Percentiles rank a stretch among this genome's conserved stretches.
phyloP scores from a whole-genome alignment of 805 yeast species.

The Myxozyma geophila region DNA sequence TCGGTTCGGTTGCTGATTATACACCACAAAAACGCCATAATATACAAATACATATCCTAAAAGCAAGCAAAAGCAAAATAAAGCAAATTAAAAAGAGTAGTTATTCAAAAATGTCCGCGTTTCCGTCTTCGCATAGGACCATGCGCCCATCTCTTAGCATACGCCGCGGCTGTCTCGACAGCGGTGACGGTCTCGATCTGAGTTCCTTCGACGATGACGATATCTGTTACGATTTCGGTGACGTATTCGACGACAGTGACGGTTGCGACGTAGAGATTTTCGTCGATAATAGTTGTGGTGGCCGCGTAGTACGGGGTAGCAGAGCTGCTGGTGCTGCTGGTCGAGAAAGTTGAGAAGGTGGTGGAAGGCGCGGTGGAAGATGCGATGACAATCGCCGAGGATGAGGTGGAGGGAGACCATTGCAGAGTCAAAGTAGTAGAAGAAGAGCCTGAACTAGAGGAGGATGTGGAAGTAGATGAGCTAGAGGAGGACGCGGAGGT shows the following conservation, averaged over 20 bases:
- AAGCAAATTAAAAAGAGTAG: neutral
- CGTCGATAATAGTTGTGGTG: neutral
- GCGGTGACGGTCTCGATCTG: neutral
- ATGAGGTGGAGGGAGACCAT: neutral
- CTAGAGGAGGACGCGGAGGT: neutral
- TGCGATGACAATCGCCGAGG: neutral
- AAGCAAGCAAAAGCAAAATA: neutral
- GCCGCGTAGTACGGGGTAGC: neutral
- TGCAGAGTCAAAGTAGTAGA: neutral
- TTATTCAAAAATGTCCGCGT: neutral
- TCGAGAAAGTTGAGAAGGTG: neutral
- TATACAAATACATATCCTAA: neutral
- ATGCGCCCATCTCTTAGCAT: neutral
- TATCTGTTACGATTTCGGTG: neutral
- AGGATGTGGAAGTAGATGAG: neutral
- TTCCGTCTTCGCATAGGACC: neutral
- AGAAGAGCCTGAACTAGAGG: neutral
- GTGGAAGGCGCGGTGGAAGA: neutral
- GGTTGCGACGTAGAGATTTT: neutral
- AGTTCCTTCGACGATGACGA: neutral
- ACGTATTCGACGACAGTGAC: neutral
- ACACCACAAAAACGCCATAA: neutral
- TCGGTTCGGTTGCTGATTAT: neutral
- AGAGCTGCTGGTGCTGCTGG: neutral
- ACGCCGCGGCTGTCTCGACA: neutral